phyloP scores from a whole-genome alignment of 768 basidiomycete species.

The Boletus sp. region DNA sequence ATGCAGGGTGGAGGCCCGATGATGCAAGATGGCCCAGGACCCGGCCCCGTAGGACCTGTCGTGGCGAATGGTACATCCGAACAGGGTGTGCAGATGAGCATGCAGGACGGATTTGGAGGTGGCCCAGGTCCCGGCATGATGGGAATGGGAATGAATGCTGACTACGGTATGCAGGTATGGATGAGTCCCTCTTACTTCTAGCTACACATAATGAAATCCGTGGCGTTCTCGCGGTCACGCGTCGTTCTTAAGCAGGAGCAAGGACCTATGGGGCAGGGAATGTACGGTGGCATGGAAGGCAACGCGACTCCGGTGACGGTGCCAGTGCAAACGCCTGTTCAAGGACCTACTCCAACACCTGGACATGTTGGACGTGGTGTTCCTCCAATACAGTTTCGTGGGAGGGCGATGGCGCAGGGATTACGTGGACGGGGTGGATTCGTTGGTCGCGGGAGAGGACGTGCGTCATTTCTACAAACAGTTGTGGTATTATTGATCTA shows the following conservation, averaged over 20 bases:
- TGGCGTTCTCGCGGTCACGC: constrained; percentile 28
- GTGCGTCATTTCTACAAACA: constrained; percentile 28
- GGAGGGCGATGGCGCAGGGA: constrained; percentile 41
- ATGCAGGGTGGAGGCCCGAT: constrained; percentile 46
- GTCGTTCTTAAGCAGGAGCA: constrained; percentile 46
- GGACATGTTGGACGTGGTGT: constrained; percentile 29
- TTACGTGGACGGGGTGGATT: constrained; percentile 44
- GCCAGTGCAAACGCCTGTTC: constrained; percentile 34
- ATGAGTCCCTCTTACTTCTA: constrained; percentile 28
- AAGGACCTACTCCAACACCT: constrained; percentile 30
- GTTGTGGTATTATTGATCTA: not conserved
- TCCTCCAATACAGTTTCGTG: constrained; percentile 42
- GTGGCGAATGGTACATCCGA: constrained; percentile 38
- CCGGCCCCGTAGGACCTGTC: constrained; percentile 31
- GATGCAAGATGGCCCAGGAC: constrained; percentile 50
- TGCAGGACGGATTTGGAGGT: constrained; percentile 41
- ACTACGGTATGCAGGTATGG: constrained; percentile 74
- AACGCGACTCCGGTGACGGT: constrained; percentile 47
- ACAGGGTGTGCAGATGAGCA: constrained; percentile 38
- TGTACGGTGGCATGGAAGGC: constrained; percentile 64
- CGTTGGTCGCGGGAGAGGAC: constrained; percentile 37
- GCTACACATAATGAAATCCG: constrained; percentile 37
- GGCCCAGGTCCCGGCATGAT: constrained; percentile 55
- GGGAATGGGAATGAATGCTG: constrained; percentile 67
- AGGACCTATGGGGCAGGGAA: constrained; percentile 59